These are phyloP conservation scores for Trametes hirsuta DNA, from an alignment of 1,284 basidiomycete genomes.

Conservation along the genomic window DNA sequence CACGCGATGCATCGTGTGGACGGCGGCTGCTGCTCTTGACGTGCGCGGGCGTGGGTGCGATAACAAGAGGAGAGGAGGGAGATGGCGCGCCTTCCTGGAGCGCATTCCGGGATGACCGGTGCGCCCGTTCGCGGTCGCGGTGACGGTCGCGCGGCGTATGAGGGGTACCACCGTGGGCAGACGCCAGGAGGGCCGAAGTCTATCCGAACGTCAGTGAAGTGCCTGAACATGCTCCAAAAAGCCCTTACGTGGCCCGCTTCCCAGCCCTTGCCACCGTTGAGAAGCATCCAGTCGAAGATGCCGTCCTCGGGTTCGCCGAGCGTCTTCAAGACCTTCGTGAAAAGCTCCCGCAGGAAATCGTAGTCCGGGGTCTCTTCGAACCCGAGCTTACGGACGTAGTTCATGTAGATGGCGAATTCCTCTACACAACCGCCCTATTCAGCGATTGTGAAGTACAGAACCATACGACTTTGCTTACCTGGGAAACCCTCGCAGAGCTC, in stretches of 20 bases:
- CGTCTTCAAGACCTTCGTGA: constrained; percentile 90
- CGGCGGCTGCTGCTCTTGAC: constrained; percentile 57
- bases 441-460: neutral
- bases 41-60: constrained; percentile 65
- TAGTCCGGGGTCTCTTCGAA: constrained; percentile 98
- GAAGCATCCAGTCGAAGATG: constrained; percentile 95
- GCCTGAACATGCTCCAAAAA: neutral
- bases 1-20: constrained; percentile 46
- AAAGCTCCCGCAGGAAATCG: constrained; percentile 94
- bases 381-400: constrained; percentile 94
- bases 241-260: constrained; percentile 70
- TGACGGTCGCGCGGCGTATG: constrained; percentile 56
- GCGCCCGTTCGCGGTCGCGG: constrained; percentile 48
- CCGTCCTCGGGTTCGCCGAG: constrained; percentile 91
- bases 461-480: constrained; percentile 53
- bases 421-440: constrained; percentile 51
- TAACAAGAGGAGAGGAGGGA: constrained; percentile 59
- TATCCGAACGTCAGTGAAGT: constrained; percentile 24
- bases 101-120: constrained; percentile 60
- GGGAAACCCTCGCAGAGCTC: constrained; percentile 98
- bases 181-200: constrained; percentile 50
- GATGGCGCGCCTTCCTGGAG: constrained; percentile 48
- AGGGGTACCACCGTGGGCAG: constrained; percentile 57
- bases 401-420: constrained; percentile 97
- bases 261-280: constrained; percentile 90